phyloP scores from a whole-genome alignment of 2,329 filamentous ascomycete genomes.

The Claviceps lovelessii region DNA sequence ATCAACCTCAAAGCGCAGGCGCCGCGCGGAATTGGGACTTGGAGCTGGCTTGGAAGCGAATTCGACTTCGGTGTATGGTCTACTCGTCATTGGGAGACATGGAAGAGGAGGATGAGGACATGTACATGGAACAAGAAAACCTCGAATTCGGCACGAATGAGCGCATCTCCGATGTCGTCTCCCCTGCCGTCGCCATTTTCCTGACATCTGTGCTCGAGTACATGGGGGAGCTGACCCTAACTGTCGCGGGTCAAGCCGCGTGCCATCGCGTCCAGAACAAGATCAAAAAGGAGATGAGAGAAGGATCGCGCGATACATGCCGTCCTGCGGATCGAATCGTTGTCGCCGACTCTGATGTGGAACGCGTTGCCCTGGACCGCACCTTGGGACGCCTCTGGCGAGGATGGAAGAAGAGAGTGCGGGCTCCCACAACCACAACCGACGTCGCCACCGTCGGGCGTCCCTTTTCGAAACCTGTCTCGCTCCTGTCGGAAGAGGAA shows the following conservation, averaged over 20 bases:
- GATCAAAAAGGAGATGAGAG: slow-evolving; percentile 44
- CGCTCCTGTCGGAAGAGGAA: slow-evolving; percentile 16
- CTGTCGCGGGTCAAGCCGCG: slow-evolving; percentile 76
- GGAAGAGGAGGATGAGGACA: slow-evolving; percentile 95
- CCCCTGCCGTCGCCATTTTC: slow-evolving; percentile 88
- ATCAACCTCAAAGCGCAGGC: slow-evolving; percentile 37
- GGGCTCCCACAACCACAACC: slow-evolving; percentile 32
- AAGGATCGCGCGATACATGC: slow-evolving; percentile 30
- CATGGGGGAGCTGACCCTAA: slow-evolving; percentile 77
- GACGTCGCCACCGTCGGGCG: slow-evolving; percentile 27
- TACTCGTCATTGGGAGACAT: slow-evolving; percentile 93
- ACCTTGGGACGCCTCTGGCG: slow-evolving; percentile 84
- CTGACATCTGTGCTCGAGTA: slow-evolving; percentile 89
- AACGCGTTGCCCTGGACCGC: slow-evolving; percentile 79
- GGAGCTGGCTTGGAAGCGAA: slow-evolving; percentile 89
- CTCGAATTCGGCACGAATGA: slow-evolving; percentile 45
- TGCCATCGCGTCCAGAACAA: slow-evolving; percentile 50
- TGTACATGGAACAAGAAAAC: slow-evolving; percentile 68
- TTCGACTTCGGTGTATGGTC: slow-evolving; percentile 89
- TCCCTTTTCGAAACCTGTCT: slow-evolving; percentile 35
- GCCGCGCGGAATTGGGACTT: slow-evolving; percentile 59
- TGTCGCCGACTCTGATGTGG: slow-evolving; percentile 86
- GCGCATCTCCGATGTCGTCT: slow-evolving; percentile 54
- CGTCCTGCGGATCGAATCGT: slow-evolving; percentile 51
- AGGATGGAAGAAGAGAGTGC: slow-evolving; percentile 80